These are phyloP conservation scores for Leonotis leonurus DNA, from an alignment of 257 asterid genomes.

Conservation along the genomic window DNA sequence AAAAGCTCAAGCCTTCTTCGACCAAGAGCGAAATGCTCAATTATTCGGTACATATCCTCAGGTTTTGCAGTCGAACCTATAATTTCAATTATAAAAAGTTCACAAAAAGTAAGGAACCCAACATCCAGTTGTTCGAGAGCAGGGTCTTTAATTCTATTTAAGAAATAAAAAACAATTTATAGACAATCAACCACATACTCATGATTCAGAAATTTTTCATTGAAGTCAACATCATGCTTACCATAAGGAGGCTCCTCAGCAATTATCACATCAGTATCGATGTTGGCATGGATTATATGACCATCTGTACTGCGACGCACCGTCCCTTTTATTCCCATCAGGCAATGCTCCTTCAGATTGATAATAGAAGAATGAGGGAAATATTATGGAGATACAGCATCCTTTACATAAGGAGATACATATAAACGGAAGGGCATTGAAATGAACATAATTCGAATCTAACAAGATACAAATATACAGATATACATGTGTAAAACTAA, in stretches of 20 bases:
- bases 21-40: conserved; percentile 98
- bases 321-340: conserved; percentile 98
- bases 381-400: conserved; percentile 5
- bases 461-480: too few relatives aligned
- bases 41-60: conserved; percentile 94
- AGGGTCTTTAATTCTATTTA: not conserved
- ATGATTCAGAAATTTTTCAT: not conserved
- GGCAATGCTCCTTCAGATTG: conserved; percentile 78
- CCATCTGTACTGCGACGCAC: conserved; percentile 99
- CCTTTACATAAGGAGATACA: conserved; percentile 1
- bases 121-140: conserved; percentile 2
- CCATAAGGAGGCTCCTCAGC: conserved; percentile 99
- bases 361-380: conserved; percentile 15
- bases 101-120: conserved; percentile 11
- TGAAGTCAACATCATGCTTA: conserved; percentile 24
- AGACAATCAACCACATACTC: too few relatives aligned
- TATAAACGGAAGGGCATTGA: too few relatives aligned
- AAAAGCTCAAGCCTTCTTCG: conserved; percentile 98
- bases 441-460: too few relatives aligned
- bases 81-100: conserved; percentile 14
- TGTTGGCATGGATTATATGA: conserved; percentile 98
- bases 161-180: too few relatives aligned
- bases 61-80: conserved; percentile 97
- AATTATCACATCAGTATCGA: conserved; percentile 96
- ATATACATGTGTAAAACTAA: too few relatives aligned